phyloP scores from a whole-genome alignment of 257 asterid genomes.

The Solanum medicagineum region DNA sequence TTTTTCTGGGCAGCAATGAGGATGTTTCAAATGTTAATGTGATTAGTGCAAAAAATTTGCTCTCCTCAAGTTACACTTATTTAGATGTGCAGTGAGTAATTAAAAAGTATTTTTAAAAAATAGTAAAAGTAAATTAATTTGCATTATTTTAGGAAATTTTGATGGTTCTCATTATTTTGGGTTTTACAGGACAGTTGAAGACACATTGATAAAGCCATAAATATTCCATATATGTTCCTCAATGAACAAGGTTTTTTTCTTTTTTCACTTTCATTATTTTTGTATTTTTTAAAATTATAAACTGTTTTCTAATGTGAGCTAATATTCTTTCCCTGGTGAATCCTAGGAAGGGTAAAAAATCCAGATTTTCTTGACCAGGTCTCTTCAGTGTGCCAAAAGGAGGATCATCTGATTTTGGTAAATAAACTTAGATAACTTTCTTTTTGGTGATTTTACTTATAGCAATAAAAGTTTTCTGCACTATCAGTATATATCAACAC shows the following conservation, averaged over 20 bases:
- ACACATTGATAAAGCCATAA: constrained; percentile 4
- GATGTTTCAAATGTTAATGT: constrained; percentile 6
- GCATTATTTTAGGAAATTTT: not conserved
- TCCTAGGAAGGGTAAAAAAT: constrained; percentile 8
- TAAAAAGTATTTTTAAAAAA: not conserved
- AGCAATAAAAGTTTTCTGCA: no score
- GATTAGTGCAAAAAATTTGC: not conserved
- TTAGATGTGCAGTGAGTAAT: constrained; percentile 4
- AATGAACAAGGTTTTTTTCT: not conserved
- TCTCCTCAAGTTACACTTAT: not conserved
- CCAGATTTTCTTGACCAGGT: constrained; percentile 4
- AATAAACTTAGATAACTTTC: not conserved
- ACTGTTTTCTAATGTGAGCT: not conserved
- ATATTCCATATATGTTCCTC: constrained; percentile 12
- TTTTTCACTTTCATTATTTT: not conserved
- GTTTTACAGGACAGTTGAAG: constrained; percentile 7
- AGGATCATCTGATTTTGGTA: constrained; percentile 12
- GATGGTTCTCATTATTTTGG: not conserved
- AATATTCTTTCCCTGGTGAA: not conserved
- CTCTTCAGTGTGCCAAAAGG: not conserved
- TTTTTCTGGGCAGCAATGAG: not conserved
- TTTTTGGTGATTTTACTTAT: not conserved
- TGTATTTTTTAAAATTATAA: not conserved
- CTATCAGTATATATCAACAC: not conserved
- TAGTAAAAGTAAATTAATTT: not conserved